Evolutionary conservation across 2,329 filamentous ascomycete species (phyloP).

Genomic region (Fusarium miscanthi): DNA sequence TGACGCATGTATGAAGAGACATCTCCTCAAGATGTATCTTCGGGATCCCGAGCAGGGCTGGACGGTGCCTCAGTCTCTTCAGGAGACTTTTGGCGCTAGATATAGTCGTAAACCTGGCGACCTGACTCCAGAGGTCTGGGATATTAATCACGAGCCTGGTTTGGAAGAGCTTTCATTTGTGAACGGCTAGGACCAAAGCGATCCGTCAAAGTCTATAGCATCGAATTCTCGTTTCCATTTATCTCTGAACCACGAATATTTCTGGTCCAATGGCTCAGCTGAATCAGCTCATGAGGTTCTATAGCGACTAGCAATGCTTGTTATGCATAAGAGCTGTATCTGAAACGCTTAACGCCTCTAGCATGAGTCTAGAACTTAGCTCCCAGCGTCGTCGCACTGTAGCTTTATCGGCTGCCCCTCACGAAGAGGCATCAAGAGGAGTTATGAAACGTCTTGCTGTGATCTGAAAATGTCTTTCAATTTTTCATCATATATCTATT

Average conservation of each 20-base stretch:
- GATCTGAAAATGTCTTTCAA: accelerated
- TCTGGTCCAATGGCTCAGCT: no score
- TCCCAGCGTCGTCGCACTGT: not conserved
- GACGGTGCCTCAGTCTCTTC: not conserved
- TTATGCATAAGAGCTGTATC: not conserved
- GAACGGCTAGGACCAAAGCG: not conserved
- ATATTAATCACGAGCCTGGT: not conserved
- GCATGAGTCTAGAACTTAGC: not conserved
- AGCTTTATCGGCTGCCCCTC: not conserved
- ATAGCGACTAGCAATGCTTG: not conserved
- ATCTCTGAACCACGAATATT: not conserved
- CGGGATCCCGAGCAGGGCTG: not conserved
- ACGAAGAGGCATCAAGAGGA: accelerated
- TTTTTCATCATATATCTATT: accelerated
- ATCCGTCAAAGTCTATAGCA: not conserved
- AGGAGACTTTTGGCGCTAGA: not conserved
- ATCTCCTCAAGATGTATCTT: not conserved
- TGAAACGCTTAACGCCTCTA: not conserved
- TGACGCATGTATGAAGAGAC: not conserved
- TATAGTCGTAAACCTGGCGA: not conserved
- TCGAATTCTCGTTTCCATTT: not conserved
- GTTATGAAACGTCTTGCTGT: accelerated
- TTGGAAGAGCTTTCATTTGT: not conserved
- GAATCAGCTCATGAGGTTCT: accelerated
- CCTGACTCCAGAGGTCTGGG: not conserved